Base-by-base conservation (phyloP, 345 rosid genomes). In the Barbarea vulgaris region DNA sequence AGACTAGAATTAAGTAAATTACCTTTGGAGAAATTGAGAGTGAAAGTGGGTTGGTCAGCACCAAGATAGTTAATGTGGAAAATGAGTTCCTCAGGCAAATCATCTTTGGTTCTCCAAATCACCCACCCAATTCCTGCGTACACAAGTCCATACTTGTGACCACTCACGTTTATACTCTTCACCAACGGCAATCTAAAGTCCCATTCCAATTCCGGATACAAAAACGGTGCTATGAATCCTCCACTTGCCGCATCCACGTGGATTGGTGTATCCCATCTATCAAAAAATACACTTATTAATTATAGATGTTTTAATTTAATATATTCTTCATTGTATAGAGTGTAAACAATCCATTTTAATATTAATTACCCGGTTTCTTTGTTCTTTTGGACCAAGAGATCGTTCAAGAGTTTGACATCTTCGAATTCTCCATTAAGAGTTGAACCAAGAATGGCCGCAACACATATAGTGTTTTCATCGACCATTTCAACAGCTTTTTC, bases 191-290 rank as follows among this genome's bases (percentile, higher is more conserved):
- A 67, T 30, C 90, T 78, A 64, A 86, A 86, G 69, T 86, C 88
- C 90, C 90, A 86, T 56, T 86, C 90, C 69, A 86, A 77, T 27
- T 86, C 90, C 15, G 88, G 90, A 75, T 83, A 83, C 58, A 86
- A 39, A 34, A 86, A 86, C 4, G 90, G 88, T 21, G 90, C 90
- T 12, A 84, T 83, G 58, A 86, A 84, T 37, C 90, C 90, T 48
- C 90, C 90, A 54, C 90, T 86, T 1, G 88, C 90, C 3, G 90
- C 90, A 64, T 86, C 90, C 4, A 86, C 90, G 24, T 86, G 90
- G 47, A 86, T 84, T 3, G 90, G 85, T 33, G 88, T 86, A 28
- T 86, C 88, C 90, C 90, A 86, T 9, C 88, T 83, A 77, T 34
- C 8, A 41, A 28, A 69, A 21, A n/a, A n/a, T n/a, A 42, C 42